phyloP scores from a whole-genome alignment of 2,329 filamentous ascomycete species.

The Monascus ruber region DNA sequence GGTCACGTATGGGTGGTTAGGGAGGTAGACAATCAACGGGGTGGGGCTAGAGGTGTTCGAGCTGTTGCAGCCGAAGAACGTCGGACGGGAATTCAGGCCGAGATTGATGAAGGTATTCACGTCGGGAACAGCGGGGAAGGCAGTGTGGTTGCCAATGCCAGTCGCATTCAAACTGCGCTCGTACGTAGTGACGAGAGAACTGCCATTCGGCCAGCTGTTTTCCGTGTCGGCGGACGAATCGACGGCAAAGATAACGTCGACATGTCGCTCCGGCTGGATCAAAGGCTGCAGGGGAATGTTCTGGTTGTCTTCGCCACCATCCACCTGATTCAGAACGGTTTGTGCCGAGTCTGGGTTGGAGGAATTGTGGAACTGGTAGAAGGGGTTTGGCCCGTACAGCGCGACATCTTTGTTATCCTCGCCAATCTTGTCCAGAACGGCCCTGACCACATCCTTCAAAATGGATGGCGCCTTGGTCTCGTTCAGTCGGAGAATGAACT shows the following conservation, averaged over 20 bases:
- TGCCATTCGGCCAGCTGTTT: slow-evolving; percentile 62
- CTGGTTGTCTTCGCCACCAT: slow-evolving; percentile 63
- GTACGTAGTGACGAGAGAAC: slow-evolving; percentile 60
- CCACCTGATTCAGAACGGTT: slow-evolving; percentile 54
- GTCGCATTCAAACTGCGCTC: slow-evolving; percentile 45
- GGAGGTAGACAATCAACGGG: slow-evolving; percentile 74
- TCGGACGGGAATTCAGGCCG: slow-evolving; percentile 58
- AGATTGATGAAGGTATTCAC: slow-evolving; percentile 65
- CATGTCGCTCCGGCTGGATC: slow-evolving; percentile 53
- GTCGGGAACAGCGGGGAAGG: slow-evolving; percentile 60
- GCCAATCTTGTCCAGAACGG: slow-evolving; percentile 45
- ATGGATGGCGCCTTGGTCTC: slow-evolving; percentile 35
- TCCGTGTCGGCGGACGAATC: slow-evolving; percentile 62
- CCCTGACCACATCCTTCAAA: slow-evolving; percentile 41
- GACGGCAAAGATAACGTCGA: slow-evolving; percentile 69
- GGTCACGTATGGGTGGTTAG: slow-evolving; percentile 70
- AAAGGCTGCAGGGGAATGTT: slow-evolving; percentile 68
- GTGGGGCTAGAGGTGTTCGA: slow-evolving; percentile 46
- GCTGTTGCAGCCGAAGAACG: slow-evolving; percentile 66
- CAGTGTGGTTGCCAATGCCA: slow-evolving; percentile 49
- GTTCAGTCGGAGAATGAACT: slow-evolving; percentile 56
- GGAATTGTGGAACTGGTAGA: slow-evolving; percentile 50
- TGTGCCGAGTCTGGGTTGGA: slow-evolving; percentile 46
- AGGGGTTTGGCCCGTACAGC: slow-evolving; percentile 62
- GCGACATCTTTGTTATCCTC: slow-evolving; percentile 58